Conservation (phyloP, 2,329 filamentous ascomycete species). For the Nannizziopsis arthrosporioides region DNA sequence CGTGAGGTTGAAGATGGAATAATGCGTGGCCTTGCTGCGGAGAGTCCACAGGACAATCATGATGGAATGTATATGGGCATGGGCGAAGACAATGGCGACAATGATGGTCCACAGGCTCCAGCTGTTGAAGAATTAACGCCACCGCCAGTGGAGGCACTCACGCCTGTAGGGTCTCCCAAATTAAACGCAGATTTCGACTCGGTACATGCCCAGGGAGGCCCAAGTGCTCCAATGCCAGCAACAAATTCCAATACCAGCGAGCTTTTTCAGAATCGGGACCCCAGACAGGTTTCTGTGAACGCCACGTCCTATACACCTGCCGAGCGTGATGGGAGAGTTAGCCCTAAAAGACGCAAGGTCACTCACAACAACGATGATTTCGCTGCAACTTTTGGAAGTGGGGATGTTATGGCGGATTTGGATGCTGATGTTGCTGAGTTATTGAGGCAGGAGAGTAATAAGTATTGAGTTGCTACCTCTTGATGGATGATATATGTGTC, state of each 20-base stretch:
- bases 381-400: slow-evolving; percentile 37
- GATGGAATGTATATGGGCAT: slow-evolving; percentile 6
- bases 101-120: slow-evolving; percentile 14
- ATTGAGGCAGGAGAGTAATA: slow-evolving; percentile 37
- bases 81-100: not conserved
- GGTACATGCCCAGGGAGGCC: not conserved
- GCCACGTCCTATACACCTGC: not conserved
- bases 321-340: slow-evolving; percentile 15
- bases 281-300: not conserved
- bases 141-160: slow-evolving; percentile 78
- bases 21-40: slow-evolving; percentile 64
- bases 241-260: not conserved
- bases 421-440: slow-evolving; percentile 52
- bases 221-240: not conserved
- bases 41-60: slow-evolving; percentile 38
- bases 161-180: slow-evolving; percentile 43
- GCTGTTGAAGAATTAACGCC: slow-evolving; percentile 40
- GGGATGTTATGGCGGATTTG: slow-evolving; percentile 45
- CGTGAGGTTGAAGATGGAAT: slow-evolving; percentile 83
- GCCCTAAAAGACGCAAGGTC: slow-evolving; percentile 41
- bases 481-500: too few species aligned
- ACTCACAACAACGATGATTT: slow-evolving; percentile 33
- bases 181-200: slow-evolving; percentile 17
- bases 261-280: not conserved
- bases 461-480: slow-evolving; percentile 9